Evolutionary conservation across 139 green algal species (phyloP).

Genomic region (Tetradesmus lagerheimii): DNA sequence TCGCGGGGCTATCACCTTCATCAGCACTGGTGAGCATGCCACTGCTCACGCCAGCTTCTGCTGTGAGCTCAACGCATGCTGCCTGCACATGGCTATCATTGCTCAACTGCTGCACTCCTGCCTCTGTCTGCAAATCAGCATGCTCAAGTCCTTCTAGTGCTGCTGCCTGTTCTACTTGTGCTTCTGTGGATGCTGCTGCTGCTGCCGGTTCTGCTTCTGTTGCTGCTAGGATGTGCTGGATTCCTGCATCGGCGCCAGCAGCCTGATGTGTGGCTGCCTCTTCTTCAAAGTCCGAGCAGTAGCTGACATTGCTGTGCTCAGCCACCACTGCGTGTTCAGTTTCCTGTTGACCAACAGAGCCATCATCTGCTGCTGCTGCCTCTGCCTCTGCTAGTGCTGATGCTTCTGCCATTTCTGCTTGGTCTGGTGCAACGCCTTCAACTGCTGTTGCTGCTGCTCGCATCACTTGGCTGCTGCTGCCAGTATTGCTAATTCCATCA

Average conservation of each 20-base stretch:
- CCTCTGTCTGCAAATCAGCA: too few relatives aligned
- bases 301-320: not conserved
- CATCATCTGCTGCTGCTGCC: not conserved
- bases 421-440: not conserved
- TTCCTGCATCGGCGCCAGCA: not conserved
- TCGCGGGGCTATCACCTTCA: too few relatives aligned
- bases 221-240: not conserved
- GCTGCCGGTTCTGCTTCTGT: not conserved
- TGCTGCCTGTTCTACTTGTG: not conserved
- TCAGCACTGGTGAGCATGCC: too few relatives aligned
- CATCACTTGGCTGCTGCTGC: not conserved
- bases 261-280: not conserved
- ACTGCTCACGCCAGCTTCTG: not conserved
- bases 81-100: not conserved
- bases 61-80: not conserved
- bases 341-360: not conserved
- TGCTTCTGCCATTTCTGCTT: constrained; percentile 20
- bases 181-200: not conserved
- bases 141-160: too few relatives aligned
- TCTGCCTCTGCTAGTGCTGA: not conserved
- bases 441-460: not conserved
- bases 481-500: not conserved
- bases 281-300: not conserved
- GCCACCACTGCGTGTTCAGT: too few relatives aligned
- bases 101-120: not conserved